phyloP scores from a whole-genome alignment of 192 early-diverging fungal species.

The Fimicolochytrium jonesii region DNA sequence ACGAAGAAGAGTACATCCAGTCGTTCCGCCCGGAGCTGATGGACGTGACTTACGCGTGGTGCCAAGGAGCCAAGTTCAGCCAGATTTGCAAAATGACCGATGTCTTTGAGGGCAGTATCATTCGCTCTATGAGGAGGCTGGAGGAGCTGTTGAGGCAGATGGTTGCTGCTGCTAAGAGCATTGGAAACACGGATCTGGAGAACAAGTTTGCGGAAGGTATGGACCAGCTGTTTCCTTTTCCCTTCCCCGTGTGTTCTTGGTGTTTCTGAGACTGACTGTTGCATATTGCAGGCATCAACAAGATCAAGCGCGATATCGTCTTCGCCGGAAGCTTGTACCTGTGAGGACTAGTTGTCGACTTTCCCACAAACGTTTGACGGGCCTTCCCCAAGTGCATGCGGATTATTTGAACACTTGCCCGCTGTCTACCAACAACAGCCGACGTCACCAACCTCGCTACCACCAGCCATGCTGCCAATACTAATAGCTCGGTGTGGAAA shows the following conservation, averaged over 20 bases:
- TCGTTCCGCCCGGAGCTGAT: conserved; percentile 85
- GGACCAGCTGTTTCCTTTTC: background rate
- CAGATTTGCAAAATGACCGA: conserved; percentile 95
- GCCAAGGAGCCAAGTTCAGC: conserved; percentile 82
- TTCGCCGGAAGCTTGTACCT: conserved; percentile 90
- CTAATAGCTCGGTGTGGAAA: too few relatives aligned
- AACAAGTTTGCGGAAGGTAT: conserved; percentile 88
- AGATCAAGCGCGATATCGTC: conserved; percentile 95
- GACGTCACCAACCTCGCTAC: too few relatives aligned
- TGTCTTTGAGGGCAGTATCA: conserved; percentile 91
- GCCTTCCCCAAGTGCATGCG: too few relatives aligned
- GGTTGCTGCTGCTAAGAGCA: conserved; percentile 83
- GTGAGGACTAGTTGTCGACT: too few relatives aligned
- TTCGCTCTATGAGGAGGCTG: conserved; percentile 80
- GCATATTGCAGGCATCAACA: conserved; percentile 55
- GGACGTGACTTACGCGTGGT: conserved; percentile 94
- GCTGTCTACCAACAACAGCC: too few relatives aligned
- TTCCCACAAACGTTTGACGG: too few relatives aligned
- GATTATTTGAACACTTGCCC: too few relatives aligned
- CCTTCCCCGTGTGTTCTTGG: too few relatives aligned
- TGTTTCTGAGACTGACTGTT: background rate
- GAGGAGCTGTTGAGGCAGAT: conserved; percentile 92
- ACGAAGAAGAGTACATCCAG: conserved; percentile 84
- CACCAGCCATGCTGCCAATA: too few relatives aligned
- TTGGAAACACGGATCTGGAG: conserved; percentile 91